Percentiles rank a stretch among this genome's conserved stretches.
Conservation (phyloP, 1,284 basidiomycete species). For the Lentinus polychrous region DNA sequence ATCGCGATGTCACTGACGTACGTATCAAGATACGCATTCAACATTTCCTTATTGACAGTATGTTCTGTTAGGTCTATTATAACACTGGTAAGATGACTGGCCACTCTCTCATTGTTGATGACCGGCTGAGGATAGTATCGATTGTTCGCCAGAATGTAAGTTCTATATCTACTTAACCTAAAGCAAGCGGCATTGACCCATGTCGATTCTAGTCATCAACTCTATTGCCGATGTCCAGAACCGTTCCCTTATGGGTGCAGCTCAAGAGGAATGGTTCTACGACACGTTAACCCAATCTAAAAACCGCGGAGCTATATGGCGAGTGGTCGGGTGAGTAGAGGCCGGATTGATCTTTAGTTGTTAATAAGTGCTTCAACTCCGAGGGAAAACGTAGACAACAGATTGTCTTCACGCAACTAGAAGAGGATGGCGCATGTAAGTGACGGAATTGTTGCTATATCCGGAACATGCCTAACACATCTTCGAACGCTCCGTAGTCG, state of each 20-base stretch:
- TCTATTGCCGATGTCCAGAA: conserved; percentile 37
- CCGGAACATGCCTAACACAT: no score
- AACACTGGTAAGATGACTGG: conserved; percentile 47
- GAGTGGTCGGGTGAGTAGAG: conserved; percentile 39
- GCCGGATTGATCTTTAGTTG: not conserved
- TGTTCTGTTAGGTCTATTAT: conserved; percentile 38
- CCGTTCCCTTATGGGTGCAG: conserved; percentile 50
- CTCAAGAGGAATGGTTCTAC: conserved; percentile 57
- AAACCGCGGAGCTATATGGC: conserved; percentile 49
- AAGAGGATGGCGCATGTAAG: conserved; percentile 33
- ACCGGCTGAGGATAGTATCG: not conserved
- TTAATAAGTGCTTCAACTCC: not conserved
- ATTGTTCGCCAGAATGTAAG: not conserved
- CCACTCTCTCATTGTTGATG: not conserved
- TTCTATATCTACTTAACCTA: conserved; percentile 13
- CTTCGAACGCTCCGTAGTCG: conserved; percentile 15
- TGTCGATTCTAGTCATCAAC: conserved; percentile 31
- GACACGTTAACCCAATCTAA: conserved; percentile 42
- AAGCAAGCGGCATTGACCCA: conserved; percentile 20
- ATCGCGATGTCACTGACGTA: conserved; percentile 57
- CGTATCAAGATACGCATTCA: conserved; percentile 11
- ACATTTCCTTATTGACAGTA: not conserved
- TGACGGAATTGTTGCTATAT: conserved; percentile 7
- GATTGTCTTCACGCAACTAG: conserved; percentile 46
- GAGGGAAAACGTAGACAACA: conserved; percentile 35